Evolutionary conservation across 1,284 basidiomycete species (phyloP).

Genomic region (Apiotrichum siamense): DNA sequence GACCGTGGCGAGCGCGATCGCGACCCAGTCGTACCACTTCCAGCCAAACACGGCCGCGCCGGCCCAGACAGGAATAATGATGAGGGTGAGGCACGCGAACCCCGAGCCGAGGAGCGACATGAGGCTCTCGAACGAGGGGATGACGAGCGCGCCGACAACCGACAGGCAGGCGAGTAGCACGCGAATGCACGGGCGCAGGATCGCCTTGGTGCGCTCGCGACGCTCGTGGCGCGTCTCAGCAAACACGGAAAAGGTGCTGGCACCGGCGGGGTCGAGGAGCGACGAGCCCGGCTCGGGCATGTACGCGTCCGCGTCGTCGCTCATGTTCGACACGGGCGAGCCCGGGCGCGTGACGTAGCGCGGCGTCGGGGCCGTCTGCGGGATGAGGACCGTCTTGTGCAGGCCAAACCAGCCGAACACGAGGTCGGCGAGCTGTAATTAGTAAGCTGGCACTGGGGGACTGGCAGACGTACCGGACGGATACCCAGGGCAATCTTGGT

Average conservation of each 20-base stretch:
- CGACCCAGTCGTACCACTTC: slow-evolving; percentile 53
- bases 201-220: slow-evolving; percentile 46
- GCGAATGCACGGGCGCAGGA: slow-evolving; percentile 57
- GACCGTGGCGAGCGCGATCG: slow-evolving; percentile 54
- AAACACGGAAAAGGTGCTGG: slow-evolving; percentile 53
- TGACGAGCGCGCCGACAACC: slow-evolving; percentile 64
- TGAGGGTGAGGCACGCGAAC: slow-evolving; percentile 70
- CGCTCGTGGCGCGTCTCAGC: slow-evolving; percentile 29
- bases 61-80: slow-evolving; percentile 66
- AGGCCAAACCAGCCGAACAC: slow-evolving; percentile 33
- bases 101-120: slow-evolving; percentile 83
- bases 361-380: slow-evolving; percentile 24
- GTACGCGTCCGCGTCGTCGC: background rate
- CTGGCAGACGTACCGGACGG: slow-evolving; percentile 58
- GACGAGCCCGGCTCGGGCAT: slow-evolving; percentile 42
- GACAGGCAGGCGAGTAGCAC: slow-evolving; percentile 57
- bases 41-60: slow-evolving; percentile 51
- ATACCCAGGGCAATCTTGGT: slow-evolving; percentile 81
- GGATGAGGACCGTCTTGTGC: slow-evolving; percentile 37
- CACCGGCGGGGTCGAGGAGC: slow-evolving; percentile 41
- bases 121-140: slow-evolving; percentile 79
- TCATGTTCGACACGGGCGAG: slow-evolving; percentile 7
- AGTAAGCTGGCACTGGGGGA: background rate
- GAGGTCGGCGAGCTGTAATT: slow-evolving; percentile 33
- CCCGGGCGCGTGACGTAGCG: slow-evolving; percentile 27